Conservation (phyloP, 768 basidiomycete species). For the Leccinellum luteum region DNA sequence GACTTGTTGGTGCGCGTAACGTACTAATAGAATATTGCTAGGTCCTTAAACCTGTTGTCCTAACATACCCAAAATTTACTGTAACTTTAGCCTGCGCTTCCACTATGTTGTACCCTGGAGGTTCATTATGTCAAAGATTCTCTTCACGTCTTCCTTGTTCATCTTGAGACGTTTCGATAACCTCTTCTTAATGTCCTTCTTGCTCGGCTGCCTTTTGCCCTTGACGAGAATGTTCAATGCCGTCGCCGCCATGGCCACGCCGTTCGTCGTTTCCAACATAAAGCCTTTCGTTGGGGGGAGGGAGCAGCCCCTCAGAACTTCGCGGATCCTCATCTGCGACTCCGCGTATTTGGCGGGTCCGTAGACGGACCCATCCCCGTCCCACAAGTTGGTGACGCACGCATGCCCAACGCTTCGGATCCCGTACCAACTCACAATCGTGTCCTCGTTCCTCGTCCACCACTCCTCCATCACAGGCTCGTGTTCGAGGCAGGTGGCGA, state of each 20-base stretch:
- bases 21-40: neutral
- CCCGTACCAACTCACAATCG: slow-evolving; percentile 1
- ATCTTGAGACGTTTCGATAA: neutral
- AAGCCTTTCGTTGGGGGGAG: neutral
- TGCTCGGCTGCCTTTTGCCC: neutral
- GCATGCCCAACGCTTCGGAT: slow-evolving; percentile 20
- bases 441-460: slow-evolving; percentile 6
- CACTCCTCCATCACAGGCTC: neutral
- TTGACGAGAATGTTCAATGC: neutral
- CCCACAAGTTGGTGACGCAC: slow-evolving; percentile 15
- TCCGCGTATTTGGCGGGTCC: slow-evolving; percentile 8
- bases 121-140: neutral
- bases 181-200: neutral
- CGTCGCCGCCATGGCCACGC: neutral
- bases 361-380: neutral
- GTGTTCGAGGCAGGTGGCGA: slow-evolving; percentile 28
- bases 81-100: neutral
- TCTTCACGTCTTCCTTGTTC: neutral
- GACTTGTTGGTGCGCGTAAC: neutral
- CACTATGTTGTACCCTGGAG: neutral
- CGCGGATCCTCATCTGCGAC: slow-evolving; percentile 11
- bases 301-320: slow-evolving; percentile 1
- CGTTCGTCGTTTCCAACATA: neutral
- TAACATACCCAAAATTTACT: neutral
- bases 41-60: neutral